Conservation (phyloP, 306 rosid species). For the Rosa chinensis region DNA sequence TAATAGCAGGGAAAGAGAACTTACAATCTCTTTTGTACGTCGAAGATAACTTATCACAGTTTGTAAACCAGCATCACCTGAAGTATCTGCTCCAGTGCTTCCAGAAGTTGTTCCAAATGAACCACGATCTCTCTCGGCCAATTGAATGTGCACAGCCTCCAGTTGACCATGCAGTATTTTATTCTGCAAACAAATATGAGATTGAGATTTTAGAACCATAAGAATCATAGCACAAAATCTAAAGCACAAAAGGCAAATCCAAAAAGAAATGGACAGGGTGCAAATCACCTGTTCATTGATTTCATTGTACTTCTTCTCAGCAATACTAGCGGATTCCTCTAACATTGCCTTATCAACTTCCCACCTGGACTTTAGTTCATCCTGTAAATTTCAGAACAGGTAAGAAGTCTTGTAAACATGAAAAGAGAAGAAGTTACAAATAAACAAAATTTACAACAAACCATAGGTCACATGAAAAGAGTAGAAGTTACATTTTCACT, state of each 20-base stretch:
- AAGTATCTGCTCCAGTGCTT: conserved; percentile 38
- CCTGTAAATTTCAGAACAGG: conserved; percentile 40
- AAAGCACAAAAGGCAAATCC: not conserved
- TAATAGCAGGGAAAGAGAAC: conserved; percentile 21
- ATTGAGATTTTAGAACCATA: not conserved
- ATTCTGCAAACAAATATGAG: conserved; percentile 51
- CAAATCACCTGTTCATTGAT: conserved; percentile 81
- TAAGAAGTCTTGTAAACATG: not conserved
- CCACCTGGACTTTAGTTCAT: conserved; percentile 74
- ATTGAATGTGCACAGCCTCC: conserved; percentile 85
- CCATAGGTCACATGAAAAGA: not conserved
- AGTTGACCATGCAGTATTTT: conserved; percentile 81
- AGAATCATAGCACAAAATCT: not conserved
- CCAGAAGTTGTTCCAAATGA: conserved; percentile 64
- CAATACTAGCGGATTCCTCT: conserved; percentile 55
- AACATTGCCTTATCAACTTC: conserved; percentile 54
- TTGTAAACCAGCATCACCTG: conserved; percentile 65
- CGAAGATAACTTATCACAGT: conserved; percentile 83
- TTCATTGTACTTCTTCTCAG: conserved; percentile 73
- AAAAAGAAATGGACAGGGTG: not conserved
- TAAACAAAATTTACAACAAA: conserved; percentile 13
- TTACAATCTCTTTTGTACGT: conserved; percentile 86
- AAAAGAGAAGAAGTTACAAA: conserved; percentile 34
- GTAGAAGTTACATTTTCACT: conserved; percentile 56
- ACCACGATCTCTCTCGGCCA: conserved; percentile 82